Percentiles rank a stretch among this genome's conserved stretches.
phyloP scores from a whole-genome alignment of 371 early-diverging fungal genomes.

The Batkoa obscura region DNA sequence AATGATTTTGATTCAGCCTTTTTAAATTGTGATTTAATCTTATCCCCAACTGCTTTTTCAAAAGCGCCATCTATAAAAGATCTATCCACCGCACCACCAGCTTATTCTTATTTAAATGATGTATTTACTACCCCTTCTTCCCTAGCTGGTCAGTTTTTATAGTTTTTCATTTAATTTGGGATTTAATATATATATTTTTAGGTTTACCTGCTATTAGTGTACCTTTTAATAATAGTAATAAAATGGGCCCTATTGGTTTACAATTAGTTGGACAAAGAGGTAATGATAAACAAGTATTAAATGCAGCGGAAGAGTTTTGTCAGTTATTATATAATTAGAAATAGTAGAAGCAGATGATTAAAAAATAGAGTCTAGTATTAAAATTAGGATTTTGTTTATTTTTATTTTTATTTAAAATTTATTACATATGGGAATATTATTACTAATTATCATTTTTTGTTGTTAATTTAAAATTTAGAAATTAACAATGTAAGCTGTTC shows the following conservation, averaged over 20 bases:
- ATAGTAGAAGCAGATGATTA: no score
- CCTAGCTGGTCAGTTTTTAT: conserved; percentile 35
- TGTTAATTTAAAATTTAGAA: no score
- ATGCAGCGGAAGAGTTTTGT: no score
- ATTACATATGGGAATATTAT: no score
- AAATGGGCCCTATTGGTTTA: neutral
- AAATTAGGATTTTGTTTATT: no score
- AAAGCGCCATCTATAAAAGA: conserved; percentile 10
- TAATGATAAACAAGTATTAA: no score
- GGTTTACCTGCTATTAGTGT: neutral
- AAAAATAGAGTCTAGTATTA: no score
- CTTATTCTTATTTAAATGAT: conserved; percentile 42
- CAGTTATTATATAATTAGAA: no score
- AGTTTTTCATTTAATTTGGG: neutral
- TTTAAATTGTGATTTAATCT: conserved; percentile 8
- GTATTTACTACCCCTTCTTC: conserved; percentile 75
- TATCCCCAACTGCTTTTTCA: conserved; percentile 6
- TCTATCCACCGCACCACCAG: conserved; percentile 9
- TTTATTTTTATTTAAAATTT: no score
- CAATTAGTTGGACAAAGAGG: neutral
- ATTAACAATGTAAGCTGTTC: no score
- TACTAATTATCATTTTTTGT: no score
- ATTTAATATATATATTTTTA: neutral
- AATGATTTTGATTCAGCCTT: conserved; percentile 59
- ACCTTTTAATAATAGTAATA: neutral